These are phyloP conservation scores for Blastobotrys attinorum DNA, from an alignment of 805 yeast species.

Conservation along the genomic window DNA sequence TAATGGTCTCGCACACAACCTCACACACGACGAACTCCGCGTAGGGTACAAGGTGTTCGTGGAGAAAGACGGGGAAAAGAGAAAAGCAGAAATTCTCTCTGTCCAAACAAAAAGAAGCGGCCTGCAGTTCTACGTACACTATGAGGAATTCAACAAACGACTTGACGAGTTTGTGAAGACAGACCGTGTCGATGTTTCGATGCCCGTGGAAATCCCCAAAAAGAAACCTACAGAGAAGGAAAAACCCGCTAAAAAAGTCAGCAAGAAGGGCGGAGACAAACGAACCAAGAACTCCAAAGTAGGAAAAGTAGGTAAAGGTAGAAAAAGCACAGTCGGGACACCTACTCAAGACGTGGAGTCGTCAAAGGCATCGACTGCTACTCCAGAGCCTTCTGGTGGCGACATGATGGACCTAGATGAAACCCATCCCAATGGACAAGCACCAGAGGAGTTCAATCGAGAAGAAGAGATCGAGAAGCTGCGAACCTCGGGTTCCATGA, in stretches of 20 bases:
- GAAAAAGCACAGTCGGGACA: slow-evolving; percentile 23
- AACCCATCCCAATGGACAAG: slow-evolving; percentile 76
- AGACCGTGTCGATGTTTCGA: slow-evolving; percentile 61
- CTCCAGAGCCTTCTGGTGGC: slow-evolving; percentile 39
- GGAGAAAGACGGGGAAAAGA: slow-evolving; percentile 66
- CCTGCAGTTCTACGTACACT: slow-evolving; percentile 84
- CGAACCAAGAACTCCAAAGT: slow-evolving; percentile 10
- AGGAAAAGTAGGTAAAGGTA: slow-evolving; percentile 6
- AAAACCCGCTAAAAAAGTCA: slow-evolving; percentile 15
- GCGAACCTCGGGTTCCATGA: slow-evolving; percentile 95
- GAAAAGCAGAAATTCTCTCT: slow-evolving; percentile 81
- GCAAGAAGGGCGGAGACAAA: not conserved
- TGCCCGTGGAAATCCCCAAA: slow-evolving; percentile 65
- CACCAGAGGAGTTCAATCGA: slow-evolving; percentile 66
- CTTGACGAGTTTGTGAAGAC: slow-evolving; percentile 89
- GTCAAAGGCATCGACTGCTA: slow-evolving; percentile 29
- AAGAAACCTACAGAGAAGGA: slow-evolving; percentile 31
- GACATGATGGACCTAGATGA: slow-evolving; percentile 82
- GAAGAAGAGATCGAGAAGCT: slow-evolving; percentile 90
- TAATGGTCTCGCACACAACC: slow-evolving; percentile 11
- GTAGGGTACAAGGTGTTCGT: slow-evolving; percentile 77
- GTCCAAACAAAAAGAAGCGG: slow-evolving; percentile 61
- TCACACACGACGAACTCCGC: slow-evolving; percentile 34
- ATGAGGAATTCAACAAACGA: slow-evolving; percentile 89
- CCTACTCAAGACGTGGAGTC: slow-evolving; percentile 25